Percentiles rank a stretch among this genome's conserved stretches.
Evolutionary conservation across 83 land plant species (phyloP).

Genomic region (Diphasiastrum complanatum): DNA sequence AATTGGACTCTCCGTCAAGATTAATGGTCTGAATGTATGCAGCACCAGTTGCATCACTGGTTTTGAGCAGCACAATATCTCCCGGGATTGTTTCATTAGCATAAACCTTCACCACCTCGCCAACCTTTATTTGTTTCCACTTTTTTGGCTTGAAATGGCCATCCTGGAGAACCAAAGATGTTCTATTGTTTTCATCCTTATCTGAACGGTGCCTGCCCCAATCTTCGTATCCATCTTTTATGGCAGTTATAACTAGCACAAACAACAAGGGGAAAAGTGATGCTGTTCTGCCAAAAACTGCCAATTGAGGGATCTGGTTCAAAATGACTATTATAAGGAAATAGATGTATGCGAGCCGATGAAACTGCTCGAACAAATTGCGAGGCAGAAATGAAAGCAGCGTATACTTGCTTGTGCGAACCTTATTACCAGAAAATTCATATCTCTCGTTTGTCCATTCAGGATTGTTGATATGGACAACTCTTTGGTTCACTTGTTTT

Average conservation of each 20-base stretch:
- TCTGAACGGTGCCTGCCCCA: constrained; percentile 91
- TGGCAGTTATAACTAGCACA: constrained; percentile 81
- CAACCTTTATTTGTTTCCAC: constrained; percentile 78
- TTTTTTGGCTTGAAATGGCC: constrained; percentile 48
- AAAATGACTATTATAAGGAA: constrained; percentile 79
- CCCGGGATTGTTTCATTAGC: constrained; percentile 77
- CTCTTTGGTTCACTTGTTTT: constrained; percentile 12
- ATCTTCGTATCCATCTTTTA: constrained; percentile 96
- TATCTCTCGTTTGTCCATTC: constrained; percentile 63
- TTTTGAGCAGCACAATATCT: constrained; percentile 81
- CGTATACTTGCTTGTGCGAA: constrained; percentile 87
- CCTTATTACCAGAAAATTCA: constrained; percentile 77
- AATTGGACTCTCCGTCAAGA: constrained; percentile 88
- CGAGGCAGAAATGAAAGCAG: constrained; percentile 72
- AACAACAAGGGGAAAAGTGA: constrained; percentile 89
- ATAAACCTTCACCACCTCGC: constrained; percentile 71
- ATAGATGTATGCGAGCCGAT: constrained; percentile 80
- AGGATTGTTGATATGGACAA: constrained; percentile 70
- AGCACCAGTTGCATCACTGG: constrained; percentile 76
- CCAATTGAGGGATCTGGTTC: constrained; percentile 94
- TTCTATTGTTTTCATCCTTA: constrained; percentile 68
- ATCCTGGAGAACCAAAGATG: constrained; percentile 49
- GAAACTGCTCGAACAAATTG: constrained; percentile 92
- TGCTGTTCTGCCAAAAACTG: constrained; percentile 93
- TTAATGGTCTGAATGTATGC: constrained; percentile 94